Percentiles rank a stretch among this genome's conserved stretches.
Conservation (phyloP, 305 asterid genomes). For the Fraxinus dipetala region DNA sequence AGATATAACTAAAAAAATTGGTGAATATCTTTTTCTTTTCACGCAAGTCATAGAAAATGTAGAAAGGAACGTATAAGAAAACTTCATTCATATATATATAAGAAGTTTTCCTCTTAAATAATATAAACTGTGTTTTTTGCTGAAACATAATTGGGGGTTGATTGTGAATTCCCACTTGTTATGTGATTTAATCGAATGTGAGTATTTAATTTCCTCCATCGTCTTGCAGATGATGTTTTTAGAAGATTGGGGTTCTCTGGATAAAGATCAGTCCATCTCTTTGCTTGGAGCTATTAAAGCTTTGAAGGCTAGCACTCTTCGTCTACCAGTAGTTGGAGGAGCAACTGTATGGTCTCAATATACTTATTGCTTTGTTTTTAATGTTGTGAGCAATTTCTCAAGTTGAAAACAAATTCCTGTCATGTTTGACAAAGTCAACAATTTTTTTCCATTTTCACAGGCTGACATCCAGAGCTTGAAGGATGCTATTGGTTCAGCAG, state of each 20-base stretch:
- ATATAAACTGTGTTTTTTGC: neutral
- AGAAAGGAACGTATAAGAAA: neutral
- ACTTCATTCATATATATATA: neutral
- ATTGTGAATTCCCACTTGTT: neutral
- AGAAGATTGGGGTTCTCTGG: slow-evolving; percentile 75
- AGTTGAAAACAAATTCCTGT: neutral
- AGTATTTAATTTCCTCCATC: neutral
- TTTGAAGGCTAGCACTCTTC: slow-evolving; percentile 86
- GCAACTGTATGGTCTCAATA: slow-evolving; percentile 53
- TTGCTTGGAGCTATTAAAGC: slow-evolving; percentile 86
- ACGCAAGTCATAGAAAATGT: neutral
- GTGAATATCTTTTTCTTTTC: neutral
- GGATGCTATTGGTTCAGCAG: slow-evolving; percentile 74
- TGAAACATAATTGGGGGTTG: neutral
- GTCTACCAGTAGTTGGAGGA: slow-evolving; percentile 82
- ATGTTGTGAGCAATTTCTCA: neutral
- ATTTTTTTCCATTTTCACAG: slow-evolving; percentile 34
- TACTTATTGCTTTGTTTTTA: neutral
- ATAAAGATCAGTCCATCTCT: slow-evolving; percentile 64
- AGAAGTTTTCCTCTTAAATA: neutral
- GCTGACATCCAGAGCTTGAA: slow-evolving; percentile 70
- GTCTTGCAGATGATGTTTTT: slow-evolving; percentile 48
- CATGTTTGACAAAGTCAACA: slow-evolving; percentile 13
- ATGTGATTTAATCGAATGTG: neutral
- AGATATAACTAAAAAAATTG: neutral